Evolutionary conservation across 179 eudicot species (phyloP), one percentile per base, ranked within the genome.

Genomic region (Vitellaria paradoxa): DNA sequence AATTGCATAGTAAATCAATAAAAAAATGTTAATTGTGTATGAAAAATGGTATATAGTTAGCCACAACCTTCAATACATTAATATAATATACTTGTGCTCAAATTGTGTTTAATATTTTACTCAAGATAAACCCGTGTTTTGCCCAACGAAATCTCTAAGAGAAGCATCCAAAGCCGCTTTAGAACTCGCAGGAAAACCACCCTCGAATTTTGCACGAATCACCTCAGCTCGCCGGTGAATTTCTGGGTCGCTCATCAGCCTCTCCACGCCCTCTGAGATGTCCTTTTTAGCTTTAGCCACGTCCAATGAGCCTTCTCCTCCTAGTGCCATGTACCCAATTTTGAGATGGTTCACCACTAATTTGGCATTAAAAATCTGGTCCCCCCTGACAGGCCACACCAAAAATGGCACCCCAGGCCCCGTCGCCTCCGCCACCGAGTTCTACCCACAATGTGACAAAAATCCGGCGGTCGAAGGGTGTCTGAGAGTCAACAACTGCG

Each of bases 301-400:
- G n/a, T 82, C 74, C 2, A 76, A 64, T 24, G 65, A 12, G 40
- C 45, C 78, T 7, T 42, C 42, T 18, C 18, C 65, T 53, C 18
- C 65, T 53, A 52, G 50, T 8, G 75, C 72, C 78, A 59, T 73
- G 47, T 77, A 71, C 45, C 87, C 85, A 1, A 79, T 37, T 70
- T 74, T 79, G 15, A 85, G 85, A 20, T 82, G 77, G 53, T 68
- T 37, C 71, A 65, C 78, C 30, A 75, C 71, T 7, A 88, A 40
- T 80, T 86, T 88, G 40, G 91, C 87, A 82, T 88, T 80, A 68
- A 37, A 66, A 50, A 63, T 63, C 67, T 88, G 91, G 60, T 88
- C 91, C 30, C 89, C 91, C 75, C 91, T 85, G 2, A 88, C 80
- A 3, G 91, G 91, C 91, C 91, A 88, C 30, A 86, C 89, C 83